These are phyloP conservation scores for Mycosarcoma mackinlayi DNA, from an alignment of 1,284 basidiomycete genomes.

Conservation along the genomic window DNA sequence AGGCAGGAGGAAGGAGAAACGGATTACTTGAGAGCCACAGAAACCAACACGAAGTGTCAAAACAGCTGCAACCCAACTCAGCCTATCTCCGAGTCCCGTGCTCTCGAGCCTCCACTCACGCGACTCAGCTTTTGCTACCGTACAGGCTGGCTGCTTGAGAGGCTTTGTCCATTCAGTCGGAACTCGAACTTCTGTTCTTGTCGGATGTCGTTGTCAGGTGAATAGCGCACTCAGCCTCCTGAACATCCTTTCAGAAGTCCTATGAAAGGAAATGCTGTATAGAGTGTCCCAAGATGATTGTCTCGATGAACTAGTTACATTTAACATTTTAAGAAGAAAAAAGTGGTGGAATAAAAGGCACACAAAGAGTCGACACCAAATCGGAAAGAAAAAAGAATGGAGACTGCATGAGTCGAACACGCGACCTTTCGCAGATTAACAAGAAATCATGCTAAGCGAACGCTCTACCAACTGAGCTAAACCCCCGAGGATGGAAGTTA, in stretches of 20 bases:
- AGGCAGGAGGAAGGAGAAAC: constrained; percentile 5
- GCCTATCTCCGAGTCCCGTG: constrained; percentile 20
- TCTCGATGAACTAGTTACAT: no score
- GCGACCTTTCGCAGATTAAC: constrained; percentile 52
- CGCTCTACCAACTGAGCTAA: constrained; percentile 59
- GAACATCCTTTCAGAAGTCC: no score
- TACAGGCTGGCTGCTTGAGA: background rate
- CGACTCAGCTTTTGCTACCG: constrained; percentile 3
- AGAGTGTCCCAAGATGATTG: no score
- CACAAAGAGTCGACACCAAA: background rate
- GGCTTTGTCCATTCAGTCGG: no score
- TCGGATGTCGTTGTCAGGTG: no score
- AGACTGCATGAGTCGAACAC: constrained; percentile 59
- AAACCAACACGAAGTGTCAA: constrained; percentile 10
- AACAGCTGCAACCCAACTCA: background rate
- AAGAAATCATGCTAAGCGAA: constrained; percentile 55
- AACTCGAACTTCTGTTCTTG: no score
- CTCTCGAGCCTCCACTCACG: constrained; percentile 17
- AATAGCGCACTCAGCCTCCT: no score
- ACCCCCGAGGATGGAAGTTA: constrained; percentile 16
- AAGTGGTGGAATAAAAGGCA: background rate
- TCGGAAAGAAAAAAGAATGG: constrained; percentile 15
- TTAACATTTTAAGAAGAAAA: background rate
- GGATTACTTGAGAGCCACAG: background rate
- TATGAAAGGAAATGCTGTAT: no score